These are phyloP conservation scores for Talaromyces borbonicus DNA, from an alignment of 495 filamentous ascomycete genomes.

Conservation along the genomic window DNA sequence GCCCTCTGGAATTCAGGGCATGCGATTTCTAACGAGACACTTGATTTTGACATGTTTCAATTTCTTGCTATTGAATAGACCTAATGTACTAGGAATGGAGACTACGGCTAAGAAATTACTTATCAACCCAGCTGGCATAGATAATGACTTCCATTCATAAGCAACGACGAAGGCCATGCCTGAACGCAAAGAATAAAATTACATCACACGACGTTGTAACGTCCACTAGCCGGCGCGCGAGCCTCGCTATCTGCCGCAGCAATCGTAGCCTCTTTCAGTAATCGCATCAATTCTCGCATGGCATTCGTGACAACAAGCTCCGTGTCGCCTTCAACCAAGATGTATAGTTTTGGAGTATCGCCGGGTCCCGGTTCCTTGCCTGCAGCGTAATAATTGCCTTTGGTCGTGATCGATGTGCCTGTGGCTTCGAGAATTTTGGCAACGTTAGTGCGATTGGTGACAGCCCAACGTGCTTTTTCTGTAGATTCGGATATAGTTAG, in stretches of 20 bases:
- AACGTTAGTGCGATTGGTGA: slow-evolving; percentile 97
- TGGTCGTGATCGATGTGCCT: slow-evolving; percentile 94
- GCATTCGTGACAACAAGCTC: slow-evolving; percentile 86
- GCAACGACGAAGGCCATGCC: no score
- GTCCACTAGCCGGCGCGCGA: slow-evolving; percentile 67
- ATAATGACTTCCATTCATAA: no score
- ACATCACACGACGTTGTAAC: slow-evolving; percentile 73
- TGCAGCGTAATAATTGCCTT: slow-evolving; percentile 76
- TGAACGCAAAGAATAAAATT: no score
- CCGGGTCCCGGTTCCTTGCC: slow-evolving; percentile 70
- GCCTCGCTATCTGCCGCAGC: slow-evolving; percentile 80
- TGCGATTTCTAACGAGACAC: no score
- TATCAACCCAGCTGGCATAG: no score
- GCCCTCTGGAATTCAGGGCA: neutral
- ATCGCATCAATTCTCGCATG: slow-evolving; percentile 78
- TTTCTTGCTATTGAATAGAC: no score
- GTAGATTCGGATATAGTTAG: slow-evolving; percentile 19
- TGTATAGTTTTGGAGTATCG: slow-evolving; percentile 84
- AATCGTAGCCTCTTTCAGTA: slow-evolving; percentile 86
- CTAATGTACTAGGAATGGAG: no score
- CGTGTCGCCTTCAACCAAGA: slow-evolving; percentile 94
- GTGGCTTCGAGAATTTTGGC: slow-evolving; percentile 95
- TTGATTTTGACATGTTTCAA: no score
- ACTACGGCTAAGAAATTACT: no score
- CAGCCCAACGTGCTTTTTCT: slow-evolving; percentile 96